A percentile compares a stretch with the other conserved stretches of the same genome.
These are phyloP conservation scores for Kodamaea alishanica DNA, from an alignment of 1,139 yeast genomes.

Conservation along the genomic window DNA sequence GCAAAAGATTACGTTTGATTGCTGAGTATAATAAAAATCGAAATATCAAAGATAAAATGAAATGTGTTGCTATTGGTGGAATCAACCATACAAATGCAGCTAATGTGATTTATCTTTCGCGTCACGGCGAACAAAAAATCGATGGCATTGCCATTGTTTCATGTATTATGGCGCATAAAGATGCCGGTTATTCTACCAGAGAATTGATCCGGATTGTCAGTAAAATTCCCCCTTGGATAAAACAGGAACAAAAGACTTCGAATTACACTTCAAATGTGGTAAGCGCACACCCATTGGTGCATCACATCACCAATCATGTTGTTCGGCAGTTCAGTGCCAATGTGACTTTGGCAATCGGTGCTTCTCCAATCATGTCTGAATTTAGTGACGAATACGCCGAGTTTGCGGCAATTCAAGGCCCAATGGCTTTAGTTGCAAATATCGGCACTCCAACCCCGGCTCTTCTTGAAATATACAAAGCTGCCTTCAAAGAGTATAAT, in stretches of 20 bases:
- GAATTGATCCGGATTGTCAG: slow-evolving; percentile 21
- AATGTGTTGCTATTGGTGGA: slow-evolving; percentile 85
- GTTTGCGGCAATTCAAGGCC: slow-evolving; percentile 51
- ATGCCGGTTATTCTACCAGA: slow-evolving; percentile 55
- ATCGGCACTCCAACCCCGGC: slow-evolving; percentile 66
- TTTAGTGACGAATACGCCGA: slow-evolving; percentile 64
- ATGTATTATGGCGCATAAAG: slow-evolving; percentile 68
- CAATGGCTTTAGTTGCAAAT: slow-evolving; percentile 60
- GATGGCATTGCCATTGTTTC: slow-evolving; percentile 89
- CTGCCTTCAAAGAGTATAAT: slow-evolving; percentile 62
- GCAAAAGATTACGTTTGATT: slow-evolving; percentile 50
- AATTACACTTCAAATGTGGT: slow-evolving; percentile 1
- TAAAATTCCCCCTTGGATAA: slow-evolving; percentile 16
- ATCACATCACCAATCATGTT: slow-evolving; percentile 87
- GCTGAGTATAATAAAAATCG: slow-evolving; percentile 27
- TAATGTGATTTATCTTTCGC: slow-evolving; percentile 50
- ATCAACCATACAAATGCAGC: slow-evolving; percentile 62
- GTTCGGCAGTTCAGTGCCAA: slow-evolving; percentile 88
- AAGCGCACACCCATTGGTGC: slow-evolving; percentile 56
- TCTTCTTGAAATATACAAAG: slow-evolving; percentile 41
- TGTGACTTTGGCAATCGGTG: slow-evolving; percentile 81
- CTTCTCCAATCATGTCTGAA: slow-evolving; percentile 92
- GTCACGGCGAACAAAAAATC: slow-evolving; percentile 43
- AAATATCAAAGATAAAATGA: slow-evolving; percentile 27
- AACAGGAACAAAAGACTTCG: neutral